A percentile compares a stretch with the other conserved stretches of the same genome.
Conservation (phyloP, 495 filamentous ascomycete species). For the Parathielavia hyrcaniae region DNA sequence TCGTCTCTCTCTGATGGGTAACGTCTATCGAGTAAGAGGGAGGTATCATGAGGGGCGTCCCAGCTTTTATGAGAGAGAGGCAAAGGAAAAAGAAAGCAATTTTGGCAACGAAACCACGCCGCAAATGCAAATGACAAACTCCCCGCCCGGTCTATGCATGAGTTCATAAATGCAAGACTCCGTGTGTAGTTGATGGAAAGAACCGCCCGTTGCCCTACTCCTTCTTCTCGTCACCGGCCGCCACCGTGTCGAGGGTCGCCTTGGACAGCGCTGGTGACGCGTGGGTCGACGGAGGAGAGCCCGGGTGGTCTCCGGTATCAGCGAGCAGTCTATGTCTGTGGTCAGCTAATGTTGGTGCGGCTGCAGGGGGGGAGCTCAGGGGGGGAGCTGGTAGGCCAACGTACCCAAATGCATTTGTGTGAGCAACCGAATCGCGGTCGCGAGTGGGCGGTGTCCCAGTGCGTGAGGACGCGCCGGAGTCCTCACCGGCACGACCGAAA, state of each 20-base stretch:
- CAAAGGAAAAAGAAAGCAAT: constrained; percentile 17
- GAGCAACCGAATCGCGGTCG: constrained; percentile 58
- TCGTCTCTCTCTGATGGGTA: constrained; percentile 14
- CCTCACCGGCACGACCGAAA: constrained; percentile 64
- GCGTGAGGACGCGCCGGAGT: constrained; percentile 68
- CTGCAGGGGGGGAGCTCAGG: constrained; percentile 25
- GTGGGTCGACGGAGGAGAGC: constrained; percentile 59
- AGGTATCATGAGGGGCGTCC: constrained; percentile 31
- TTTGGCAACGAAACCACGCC: constrained; percentile 32
- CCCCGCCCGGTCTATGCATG: constrained; percentile 39
- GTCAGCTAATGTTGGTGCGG: constrained; percentile 23
- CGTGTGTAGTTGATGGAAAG: constrained; percentile 28
- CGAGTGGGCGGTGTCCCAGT: constrained; percentile 79
- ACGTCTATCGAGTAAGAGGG: constrained; percentile 20
- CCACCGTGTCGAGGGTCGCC: constrained; percentile 56
- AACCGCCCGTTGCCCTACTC: constrained; percentile 28
- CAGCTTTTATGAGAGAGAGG: constrained; percentile 5
- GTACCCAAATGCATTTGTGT: constrained; percentile 88
- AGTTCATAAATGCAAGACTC: constrained; percentile 31
- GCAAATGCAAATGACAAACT: constrained; percentile 39
- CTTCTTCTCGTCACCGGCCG: constrained; percentile 41
- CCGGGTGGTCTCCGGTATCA: constrained; percentile 48
- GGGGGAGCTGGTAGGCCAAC: constrained; percentile 31
- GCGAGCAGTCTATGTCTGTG: constrained; percentile 39
- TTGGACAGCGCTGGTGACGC: constrained; percentile 54